Percentiles rank a stretch among this genome's conserved stretches.
These are phyloP conservation scores for Carex cristatella DNA, from an alignment of 176 grass and related monocot genomes.

Conservation along the genomic window DNA sequence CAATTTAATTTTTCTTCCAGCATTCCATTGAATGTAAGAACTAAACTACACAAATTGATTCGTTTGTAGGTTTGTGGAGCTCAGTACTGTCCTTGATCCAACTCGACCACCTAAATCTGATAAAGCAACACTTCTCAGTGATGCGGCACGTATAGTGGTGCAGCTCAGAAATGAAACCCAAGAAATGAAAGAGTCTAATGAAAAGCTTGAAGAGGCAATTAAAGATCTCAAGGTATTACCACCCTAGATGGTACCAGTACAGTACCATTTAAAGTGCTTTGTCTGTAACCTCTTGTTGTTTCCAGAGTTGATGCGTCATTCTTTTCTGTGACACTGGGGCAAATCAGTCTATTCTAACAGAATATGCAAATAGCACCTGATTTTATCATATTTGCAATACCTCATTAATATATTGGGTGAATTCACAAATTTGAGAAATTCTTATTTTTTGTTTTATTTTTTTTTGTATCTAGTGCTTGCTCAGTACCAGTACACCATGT, in stretches of 20 bases:
- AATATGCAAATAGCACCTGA: not conserved
- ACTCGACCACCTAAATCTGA: constrained; percentile 39
- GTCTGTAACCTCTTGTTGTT: not conserved
- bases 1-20: not conserved
- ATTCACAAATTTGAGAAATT: not conserved
- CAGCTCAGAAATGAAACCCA: constrained; percentile 38
- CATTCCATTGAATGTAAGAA: not conserved
- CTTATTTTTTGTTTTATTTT: not conserved
- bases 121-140: constrained; percentile 36
- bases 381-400: not conserved
- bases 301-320: not conserved
- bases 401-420: not conserved
- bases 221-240: constrained; percentile 43
- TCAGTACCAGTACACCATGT: not conserved
- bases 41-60: not conserved
- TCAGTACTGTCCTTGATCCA: constrained; percentile 38
- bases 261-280: not conserved
- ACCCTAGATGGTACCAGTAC: not conserved
- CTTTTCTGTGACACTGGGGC: not conserved
- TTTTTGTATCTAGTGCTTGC: not conserved
- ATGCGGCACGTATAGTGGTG: constrained; percentile 30
- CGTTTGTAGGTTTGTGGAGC: constrained; percentile 34
- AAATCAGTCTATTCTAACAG: not conserved
- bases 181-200: constrained; percentile 47
- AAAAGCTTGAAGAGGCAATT: constrained; percentile 44